Evolutionary conservation across 2,329 filamentous ascomycete species (phyloP).

Genomic region (Cladosporium sphaerospermum): DNA sequence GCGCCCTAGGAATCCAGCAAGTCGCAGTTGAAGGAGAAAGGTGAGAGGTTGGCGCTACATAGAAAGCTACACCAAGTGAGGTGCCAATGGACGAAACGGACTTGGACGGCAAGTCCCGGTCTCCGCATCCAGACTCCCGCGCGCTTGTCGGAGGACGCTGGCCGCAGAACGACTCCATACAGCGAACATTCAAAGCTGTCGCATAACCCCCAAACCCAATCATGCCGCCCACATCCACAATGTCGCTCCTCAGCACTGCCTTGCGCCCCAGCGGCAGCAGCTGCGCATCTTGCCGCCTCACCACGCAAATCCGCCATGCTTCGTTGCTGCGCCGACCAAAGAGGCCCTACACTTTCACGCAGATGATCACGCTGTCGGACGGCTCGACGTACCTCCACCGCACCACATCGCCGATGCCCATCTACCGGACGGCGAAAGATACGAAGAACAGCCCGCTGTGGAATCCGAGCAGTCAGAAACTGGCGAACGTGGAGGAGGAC

Average conservation of each 20-base stretch:
- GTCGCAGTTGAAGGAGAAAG: too few relatives aligned
- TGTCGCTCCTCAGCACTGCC: constrained; percentile 17
- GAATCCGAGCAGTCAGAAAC: constrained; percentile 76
- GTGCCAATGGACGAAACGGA: too few relatives aligned
- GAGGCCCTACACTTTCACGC: constrained; percentile 94
- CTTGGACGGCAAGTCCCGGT: too few relatives aligned
- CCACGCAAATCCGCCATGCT: constrained; percentile 65
- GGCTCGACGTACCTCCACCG: constrained; percentile 76
- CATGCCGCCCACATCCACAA: constrained; percentile 3
- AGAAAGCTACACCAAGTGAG: too few relatives aligned
- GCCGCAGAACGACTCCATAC: background rate
- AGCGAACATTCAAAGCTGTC: background rate
- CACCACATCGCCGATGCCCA: constrained; percentile 63
- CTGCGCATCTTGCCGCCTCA: constrained; percentile 13
- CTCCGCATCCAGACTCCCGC: too few relatives aligned
- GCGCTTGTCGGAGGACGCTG: background rate
- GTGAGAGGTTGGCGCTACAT: too few relatives aligned
- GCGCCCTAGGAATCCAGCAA: too few relatives aligned
- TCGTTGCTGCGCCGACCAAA: constrained; percentile 82
- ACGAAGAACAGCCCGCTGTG: constrained; percentile 82
- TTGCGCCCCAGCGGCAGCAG: constrained; percentile 9
- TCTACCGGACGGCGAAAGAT: constrained; percentile 67
- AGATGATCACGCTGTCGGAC: constrained; percentile 87
- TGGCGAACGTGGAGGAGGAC: constrained; percentile 87
- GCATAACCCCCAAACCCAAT: background rate